Evolutionary conservation across 257 asterid genomes (phyloP), one percentile per base, ranked within the genome.

Genomic region (Ehretia macrophylla): DNA sequence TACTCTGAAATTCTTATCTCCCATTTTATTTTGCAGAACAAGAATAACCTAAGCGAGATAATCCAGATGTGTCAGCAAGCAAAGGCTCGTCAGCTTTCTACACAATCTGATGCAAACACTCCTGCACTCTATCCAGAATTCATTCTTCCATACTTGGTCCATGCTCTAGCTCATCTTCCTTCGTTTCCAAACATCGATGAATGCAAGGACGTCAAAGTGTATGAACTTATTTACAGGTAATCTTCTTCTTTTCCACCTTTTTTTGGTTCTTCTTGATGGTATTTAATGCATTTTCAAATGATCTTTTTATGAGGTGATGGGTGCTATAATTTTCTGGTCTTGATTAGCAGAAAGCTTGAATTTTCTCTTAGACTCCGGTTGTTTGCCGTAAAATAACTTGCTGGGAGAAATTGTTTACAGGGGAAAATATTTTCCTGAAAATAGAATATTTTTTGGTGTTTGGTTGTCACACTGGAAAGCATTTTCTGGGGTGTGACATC

Each of bases 161-260:
- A 93, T 79, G 85, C 92, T 55, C 85, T 93, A 73, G 97, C 95
- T 72, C 86, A 87, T 75, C 89, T 79, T 81, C 81, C 88, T 38
- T 77, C 79, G 22, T 93, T 90, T 73, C 99, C 97, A 38, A 81
- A 84, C 68, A 68, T 84, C 49, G 94, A 83, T 35, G 97, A 89
- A 55, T 82, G 88, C 86, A 89, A 72, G 66, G 96, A 93, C 68
- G 89, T 79, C 59, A 80, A 82, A 79, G 58, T 76, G 51, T 89
- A 68, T 75, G 97, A 89, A 76, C 78, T 81, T 66, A 67, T 78
- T 73, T 93, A 93, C 94, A 89, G 99, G 99, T 93, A 90, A 72
- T 52, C 5, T 3, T 51, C 6, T 46, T 65, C 64, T 59, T 70
- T 73, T 81, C 64, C 63, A 8, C 14, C 14, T 17, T 63, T 59